Percentiles rank a stretch among this genome's conserved stretches.
Conservation (phyloP, 1,284 basidiomycete species). For the Ceratobasidium sp. region DNA sequence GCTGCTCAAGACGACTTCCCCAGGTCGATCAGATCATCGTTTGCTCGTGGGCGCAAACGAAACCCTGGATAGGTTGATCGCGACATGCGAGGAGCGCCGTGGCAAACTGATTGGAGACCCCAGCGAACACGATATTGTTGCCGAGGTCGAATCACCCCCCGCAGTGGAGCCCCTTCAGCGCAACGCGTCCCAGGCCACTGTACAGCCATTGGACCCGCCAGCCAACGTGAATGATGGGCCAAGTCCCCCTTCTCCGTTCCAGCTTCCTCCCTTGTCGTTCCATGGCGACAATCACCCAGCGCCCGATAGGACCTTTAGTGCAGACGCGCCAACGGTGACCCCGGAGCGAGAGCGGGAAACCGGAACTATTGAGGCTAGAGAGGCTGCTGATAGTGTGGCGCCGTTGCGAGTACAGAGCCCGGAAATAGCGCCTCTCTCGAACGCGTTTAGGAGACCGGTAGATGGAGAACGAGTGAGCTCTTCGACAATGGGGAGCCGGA, state of each 20-base stretch:
- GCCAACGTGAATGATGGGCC: neutral
- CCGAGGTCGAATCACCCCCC: slow-evolving; percentile 1
- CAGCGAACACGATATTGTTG: slow-evolving; percentile 22
- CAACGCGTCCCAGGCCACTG: slow-evolving; percentile 6
- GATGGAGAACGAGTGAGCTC: slow-evolving; percentile 35
- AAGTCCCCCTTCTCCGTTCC: slow-evolving; percentile 12
- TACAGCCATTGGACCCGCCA: neutral
- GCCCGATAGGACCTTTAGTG: slow-evolving; percentile 22
- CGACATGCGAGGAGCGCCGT: slow-evolving; percentile 69
- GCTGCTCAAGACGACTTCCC: slow-evolving; percentile 86
- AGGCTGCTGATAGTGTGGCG: neutral
- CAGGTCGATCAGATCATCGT: slow-evolving; percentile 88
- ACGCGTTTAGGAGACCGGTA: slow-evolving; percentile 34
- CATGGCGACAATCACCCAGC: neutral
- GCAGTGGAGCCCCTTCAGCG: neutral
- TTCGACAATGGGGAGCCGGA: slow-evolving; percentile 38
- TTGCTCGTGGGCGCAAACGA: slow-evolving; percentile 84
- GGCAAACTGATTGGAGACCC: slow-evolving; percentile 30
- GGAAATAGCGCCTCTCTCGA: slow-evolving; percentile 29
- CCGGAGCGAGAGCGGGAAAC: slow-evolving; percentile 20
- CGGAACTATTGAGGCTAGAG: neutral
- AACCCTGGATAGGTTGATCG: slow-evolving; percentile 79
- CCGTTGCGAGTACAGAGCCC: slow-evolving; percentile 38
- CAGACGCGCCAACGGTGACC: slow-evolving; percentile 23
- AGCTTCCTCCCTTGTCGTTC: slow-evolving; percentile 36